These are phyloP conservation scores for Saccharomycopsis sp. DNA, from an alignment of 805 yeast species.

Conservation along the genomic window DNA sequence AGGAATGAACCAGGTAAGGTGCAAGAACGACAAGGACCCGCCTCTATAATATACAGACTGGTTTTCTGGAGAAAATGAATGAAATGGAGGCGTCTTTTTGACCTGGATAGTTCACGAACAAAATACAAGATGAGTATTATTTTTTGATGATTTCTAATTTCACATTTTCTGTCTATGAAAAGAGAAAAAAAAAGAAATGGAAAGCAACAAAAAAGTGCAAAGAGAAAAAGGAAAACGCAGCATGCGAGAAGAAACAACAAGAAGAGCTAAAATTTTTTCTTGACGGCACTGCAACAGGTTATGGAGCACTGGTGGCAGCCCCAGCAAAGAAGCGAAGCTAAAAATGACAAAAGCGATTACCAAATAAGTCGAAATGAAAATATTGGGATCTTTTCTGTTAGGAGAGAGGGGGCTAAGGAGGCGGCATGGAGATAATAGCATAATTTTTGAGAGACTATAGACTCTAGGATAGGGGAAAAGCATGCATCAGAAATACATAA, in stretches of 20 bases:
- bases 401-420: too few species aligned
- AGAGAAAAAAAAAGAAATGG: too few species aligned
- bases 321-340: too few species aligned
- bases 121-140: neutral
- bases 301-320: neutral
- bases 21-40: too few species aligned
- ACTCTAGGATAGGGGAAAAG: neutral
- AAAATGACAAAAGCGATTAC: too few species aligned
- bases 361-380: neutral
- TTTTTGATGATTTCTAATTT: neutral
- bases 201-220: neutral
- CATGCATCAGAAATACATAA: conserved; percentile 20
- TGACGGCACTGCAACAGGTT: neutral
- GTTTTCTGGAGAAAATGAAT: too few species aligned
- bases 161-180: neutral
- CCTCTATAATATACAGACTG: too few species aligned
- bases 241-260: too few species aligned
- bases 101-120: neutral
- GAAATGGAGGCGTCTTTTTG: too few species aligned
- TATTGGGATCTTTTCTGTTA: too few species aligned
- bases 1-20: too few species aligned
- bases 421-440: too few species aligned
- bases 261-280: neutral
- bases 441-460: neutral
- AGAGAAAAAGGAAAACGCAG: neutral